These are phyloP conservation scores for Globisporangium rhizosaccharum DNA, from an alignment of 352 stramenopile genomes.

Conservation along the genomic window DNA sequence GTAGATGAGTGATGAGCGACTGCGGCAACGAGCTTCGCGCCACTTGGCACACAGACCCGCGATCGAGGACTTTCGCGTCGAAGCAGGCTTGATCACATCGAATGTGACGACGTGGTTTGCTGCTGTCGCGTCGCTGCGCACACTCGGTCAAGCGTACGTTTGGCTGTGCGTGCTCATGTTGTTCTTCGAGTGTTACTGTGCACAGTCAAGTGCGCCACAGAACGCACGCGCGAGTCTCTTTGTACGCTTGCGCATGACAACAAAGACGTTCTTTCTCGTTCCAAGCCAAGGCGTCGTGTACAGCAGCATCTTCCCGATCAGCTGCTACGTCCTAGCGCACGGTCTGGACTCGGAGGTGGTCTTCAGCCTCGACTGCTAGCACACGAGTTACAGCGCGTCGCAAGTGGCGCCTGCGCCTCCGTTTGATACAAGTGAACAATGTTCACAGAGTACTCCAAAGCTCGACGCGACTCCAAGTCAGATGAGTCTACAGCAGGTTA, in stretches of 20 bases:
- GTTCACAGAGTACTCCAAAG: too few species aligned
- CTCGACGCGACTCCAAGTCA: too few species aligned
- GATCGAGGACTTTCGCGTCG: slow-evolving; percentile 14
- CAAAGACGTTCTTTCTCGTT: slow-evolving; percentile 20
- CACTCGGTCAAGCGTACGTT: slow-evolving; percentile 13
- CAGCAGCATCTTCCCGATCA: slow-evolving; percentile 22
- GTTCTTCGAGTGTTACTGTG: slow-evolving; percentile 9
- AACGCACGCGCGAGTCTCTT: neutral
- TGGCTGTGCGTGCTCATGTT: slow-evolving; percentile 7
- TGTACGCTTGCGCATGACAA: neutral
- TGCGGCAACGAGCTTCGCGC: too few species aligned
- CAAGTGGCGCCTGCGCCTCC: too few species aligned
- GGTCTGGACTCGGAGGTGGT: slow-evolving; percentile 16
- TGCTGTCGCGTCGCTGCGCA: neutral
- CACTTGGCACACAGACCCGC: too few species aligned
- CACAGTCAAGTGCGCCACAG: neutral
- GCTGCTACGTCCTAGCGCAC: slow-evolving; percentile 26
- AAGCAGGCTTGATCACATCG: slow-evolving; percentile 1
- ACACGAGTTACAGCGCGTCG: neutral
- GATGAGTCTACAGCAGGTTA: too few species aligned
- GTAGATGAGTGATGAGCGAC: too few species aligned
- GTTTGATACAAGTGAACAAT: too few species aligned
- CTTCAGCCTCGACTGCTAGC: too few species aligned
- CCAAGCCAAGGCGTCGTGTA: slow-evolving; percentile 30
- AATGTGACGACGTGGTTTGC: slow-evolving; percentile 3